These are phyloP conservation scores for Glarea lozoyensis DNA, from an alignment of 495 filamentous ascomycete genomes.

Conservation along the genomic window DNA sequence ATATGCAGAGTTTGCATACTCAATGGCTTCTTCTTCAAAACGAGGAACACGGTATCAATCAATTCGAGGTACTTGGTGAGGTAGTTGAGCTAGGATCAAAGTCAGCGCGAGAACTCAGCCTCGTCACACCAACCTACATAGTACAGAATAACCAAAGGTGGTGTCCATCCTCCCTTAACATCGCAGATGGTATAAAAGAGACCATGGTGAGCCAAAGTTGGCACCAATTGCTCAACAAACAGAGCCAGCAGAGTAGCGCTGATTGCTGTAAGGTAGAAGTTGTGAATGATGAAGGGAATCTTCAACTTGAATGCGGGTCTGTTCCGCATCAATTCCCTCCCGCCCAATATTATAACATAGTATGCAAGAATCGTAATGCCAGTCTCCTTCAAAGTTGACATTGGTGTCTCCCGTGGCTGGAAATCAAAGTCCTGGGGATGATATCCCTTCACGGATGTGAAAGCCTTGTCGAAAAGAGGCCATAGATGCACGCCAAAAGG, in stretches of 20 bases:
- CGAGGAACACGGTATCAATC: constrained; percentile 71
- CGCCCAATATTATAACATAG: constrained; percentile 69
- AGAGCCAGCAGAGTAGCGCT: constrained; percentile 57
- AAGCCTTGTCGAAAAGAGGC: constrained; percentile 88
- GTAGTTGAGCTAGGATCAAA: constrained; percentile 64
- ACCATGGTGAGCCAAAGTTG: constrained; percentile 56
- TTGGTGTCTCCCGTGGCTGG: constrained; percentile 53
- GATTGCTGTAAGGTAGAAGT: constrained; percentile 68
- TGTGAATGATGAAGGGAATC: constrained; percentile 68
- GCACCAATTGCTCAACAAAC: constrained; percentile 66
- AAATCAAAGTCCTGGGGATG: constrained; percentile 64
- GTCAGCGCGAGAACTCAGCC: constrained; percentile 6
- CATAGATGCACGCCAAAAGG: constrained; percentile 89
- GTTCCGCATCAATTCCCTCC: constrained; percentile 63
- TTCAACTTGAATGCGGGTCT: constrained; percentile 59
- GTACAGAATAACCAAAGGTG: constrained; percentile 66
- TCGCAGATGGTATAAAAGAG: constrained; percentile 68
- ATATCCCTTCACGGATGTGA: constrained; percentile 62
- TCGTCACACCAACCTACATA: constrained; percentile 49
- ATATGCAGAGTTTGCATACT: constrained; percentile 36
- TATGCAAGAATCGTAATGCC: constrained; percentile 56
- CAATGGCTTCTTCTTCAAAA: constrained; percentile 81
- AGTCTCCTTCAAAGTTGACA: constrained; percentile 62
- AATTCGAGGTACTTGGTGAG: constrained; percentile 78
- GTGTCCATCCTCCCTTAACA: constrained; percentile 66